Conservation (phyloP, 805 yeast species). For the Candida awuae region DNA sequence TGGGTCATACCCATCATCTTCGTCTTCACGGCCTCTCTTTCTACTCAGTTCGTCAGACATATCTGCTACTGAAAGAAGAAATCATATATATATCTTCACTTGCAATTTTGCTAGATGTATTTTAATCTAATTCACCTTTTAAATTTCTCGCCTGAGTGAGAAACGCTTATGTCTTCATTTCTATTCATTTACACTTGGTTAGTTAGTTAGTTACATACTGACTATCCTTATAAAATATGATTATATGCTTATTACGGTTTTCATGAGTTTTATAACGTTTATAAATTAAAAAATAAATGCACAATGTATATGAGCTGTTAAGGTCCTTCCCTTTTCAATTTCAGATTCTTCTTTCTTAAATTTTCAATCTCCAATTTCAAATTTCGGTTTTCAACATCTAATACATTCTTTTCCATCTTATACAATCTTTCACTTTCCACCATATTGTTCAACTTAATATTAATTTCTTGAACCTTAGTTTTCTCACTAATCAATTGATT, state of each 20-base stretch:
- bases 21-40: conserved; percentile 14
- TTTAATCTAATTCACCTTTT: too few species aligned
- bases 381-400: conserved; percentile 29
- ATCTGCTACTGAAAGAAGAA: conserved; percentile 26
- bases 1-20: conserved; percentile 11
- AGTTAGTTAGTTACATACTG: too few species aligned
- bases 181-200: too few species aligned
- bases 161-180: too few species aligned
- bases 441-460: conserved; percentile 1
- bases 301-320: too few species aligned
- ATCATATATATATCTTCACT: too few species aligned
- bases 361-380: conserved; percentile 34
- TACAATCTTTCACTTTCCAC: conserved; percentile 6
- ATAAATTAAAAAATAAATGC: too few species aligned
- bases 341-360: conserved; percentile 33
- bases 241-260: too few species aligned
- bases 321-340: conserved; percentile 33
- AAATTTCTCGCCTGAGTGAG: too few species aligned
- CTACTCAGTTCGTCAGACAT: conserved; percentile 15
- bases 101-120: too few species aligned
- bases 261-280: too few species aligned
- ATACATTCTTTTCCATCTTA: conserved; percentile 35
- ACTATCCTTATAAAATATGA: too few species aligned
- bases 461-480: conserved; percentile 1
- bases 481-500: conserved; percentile 40